phyloP scores from a whole-genome alignment of 2,329 filamentous ascomycete genomes.

The Fusarium citri region DNA sequence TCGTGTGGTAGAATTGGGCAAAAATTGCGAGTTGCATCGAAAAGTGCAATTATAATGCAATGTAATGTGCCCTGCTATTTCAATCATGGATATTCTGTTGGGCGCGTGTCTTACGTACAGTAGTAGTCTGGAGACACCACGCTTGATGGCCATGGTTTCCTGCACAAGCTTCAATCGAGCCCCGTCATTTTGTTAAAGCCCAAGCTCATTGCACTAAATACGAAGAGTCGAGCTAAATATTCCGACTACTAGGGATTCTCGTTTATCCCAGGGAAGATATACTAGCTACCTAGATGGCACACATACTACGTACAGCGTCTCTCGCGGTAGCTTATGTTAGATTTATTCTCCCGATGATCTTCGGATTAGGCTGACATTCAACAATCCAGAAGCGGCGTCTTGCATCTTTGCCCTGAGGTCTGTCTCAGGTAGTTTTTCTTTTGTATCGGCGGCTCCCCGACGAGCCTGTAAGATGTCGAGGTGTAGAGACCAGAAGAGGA shows the following conservation, averaged over 20 bases:
- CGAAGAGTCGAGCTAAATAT: background rate
- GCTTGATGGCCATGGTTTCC: background rate
- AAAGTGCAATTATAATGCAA: background rate
- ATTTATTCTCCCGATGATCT: background rate
- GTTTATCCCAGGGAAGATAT: background rate
- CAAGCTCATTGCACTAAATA: background rate
- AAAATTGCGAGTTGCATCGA: background rate
- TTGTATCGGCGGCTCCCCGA: accelerated
- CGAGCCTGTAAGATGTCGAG: background rate
- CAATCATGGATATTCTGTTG: background rate
- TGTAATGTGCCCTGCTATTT: background rate
- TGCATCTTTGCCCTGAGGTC: background rate
- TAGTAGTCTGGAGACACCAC: too few species aligned
- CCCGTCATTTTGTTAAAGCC: background rate
- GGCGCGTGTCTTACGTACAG: background rate
- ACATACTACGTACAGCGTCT: background rate
- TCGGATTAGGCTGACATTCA: background rate
- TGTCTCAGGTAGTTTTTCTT: background rate
- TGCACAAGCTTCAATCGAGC: background rate
- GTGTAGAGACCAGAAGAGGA: background rate
- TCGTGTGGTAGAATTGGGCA: background rate
- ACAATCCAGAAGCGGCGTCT: background rate
- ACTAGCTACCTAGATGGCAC: conserved; percentile 1
- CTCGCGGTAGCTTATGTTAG: background rate
- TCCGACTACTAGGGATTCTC: background rate